Conservation (phyloP, 257 asterid species). For the Solanum arcanum region DNA sequence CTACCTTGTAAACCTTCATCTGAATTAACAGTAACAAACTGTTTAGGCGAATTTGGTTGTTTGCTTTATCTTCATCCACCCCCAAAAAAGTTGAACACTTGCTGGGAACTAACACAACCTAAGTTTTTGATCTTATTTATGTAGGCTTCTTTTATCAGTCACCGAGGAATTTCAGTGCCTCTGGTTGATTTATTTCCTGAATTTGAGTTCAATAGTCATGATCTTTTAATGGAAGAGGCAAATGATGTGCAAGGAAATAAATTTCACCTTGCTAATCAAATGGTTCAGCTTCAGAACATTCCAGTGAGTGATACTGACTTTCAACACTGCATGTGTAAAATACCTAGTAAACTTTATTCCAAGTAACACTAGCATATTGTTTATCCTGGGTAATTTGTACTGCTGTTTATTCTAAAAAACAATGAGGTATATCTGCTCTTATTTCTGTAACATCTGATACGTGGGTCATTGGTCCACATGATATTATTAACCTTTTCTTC, state of each 20-base stretch:
- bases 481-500: background rate
- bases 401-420: background rate
- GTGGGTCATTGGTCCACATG: background rate
- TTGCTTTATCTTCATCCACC: background rate
- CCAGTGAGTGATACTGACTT: slow-evolving; percentile 5
- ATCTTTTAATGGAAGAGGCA: background rate
- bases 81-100: background rate
- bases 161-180: background rate
- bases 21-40: background rate
- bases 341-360: background rate
- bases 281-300: background rate
- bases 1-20: background rate
- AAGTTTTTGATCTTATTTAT: background rate
- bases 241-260: background rate
- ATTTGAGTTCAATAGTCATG: background rate
- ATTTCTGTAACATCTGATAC: background rate
- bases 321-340: background rate
- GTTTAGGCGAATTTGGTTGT: background rate
- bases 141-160: background rate
- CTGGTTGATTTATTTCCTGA: background rate
- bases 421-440: background rate
- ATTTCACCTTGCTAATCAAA: background rate
- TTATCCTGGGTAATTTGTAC: background rate
- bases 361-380: background rate
- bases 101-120: background rate